These are phyloP conservation scores for Neopestalotiopsis rosae DNA, from an alignment of 2,329 filamentous ascomycete species.

Conservation along the genomic window DNA sequence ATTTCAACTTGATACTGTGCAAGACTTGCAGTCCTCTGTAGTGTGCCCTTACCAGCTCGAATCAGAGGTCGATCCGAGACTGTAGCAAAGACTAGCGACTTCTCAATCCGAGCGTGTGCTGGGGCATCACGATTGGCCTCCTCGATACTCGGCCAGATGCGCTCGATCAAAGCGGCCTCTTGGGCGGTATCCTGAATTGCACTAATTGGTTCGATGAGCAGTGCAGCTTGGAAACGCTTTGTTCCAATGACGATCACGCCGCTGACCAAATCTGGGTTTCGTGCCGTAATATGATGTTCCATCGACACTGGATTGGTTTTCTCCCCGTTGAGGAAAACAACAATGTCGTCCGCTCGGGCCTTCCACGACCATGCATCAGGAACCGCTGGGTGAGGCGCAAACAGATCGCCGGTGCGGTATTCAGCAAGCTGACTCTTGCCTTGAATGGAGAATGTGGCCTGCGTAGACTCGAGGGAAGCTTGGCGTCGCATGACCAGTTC, in stretches of 20 bases:
- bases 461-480: conserved; percentile 20
- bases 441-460: conserved; percentile 25
- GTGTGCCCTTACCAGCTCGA: conserved; percentile 30
- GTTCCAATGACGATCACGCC: conserved; percentile 27
- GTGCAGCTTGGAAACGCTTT: conserved; percentile 29
- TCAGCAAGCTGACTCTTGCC: conserved; percentile 22
- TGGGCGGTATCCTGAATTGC: conserved; percentile 21
- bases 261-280: conserved; percentile 22
- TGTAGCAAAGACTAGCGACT: conserved; percentile 28
- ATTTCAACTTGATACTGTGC: conserved; percentile 27
- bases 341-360: conserved; percentile 36
- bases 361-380: conserved; percentile 33
- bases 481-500: conserved; percentile 31
- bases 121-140: conserved; percentile 27
- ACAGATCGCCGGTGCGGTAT: conserved; percentile 32
- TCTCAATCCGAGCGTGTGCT: conserved; percentile 30
- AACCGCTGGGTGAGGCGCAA: conserved; percentile 28
- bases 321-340: conserved; percentile 37
- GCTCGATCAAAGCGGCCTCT: conserved; percentile 28
- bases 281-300: conserved; percentile 25
- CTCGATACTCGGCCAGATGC: conserved; percentile 28
- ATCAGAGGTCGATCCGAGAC: conserved; percentile 21
- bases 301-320: conserved; percentile 22
- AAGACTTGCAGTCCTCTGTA: conserved; percentile 26
- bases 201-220: conserved; percentile 27